Evolutionary conservation across 495 filamentous ascomycete species (phyloP).

Genomic region (Lichina pygmaea): DNA sequence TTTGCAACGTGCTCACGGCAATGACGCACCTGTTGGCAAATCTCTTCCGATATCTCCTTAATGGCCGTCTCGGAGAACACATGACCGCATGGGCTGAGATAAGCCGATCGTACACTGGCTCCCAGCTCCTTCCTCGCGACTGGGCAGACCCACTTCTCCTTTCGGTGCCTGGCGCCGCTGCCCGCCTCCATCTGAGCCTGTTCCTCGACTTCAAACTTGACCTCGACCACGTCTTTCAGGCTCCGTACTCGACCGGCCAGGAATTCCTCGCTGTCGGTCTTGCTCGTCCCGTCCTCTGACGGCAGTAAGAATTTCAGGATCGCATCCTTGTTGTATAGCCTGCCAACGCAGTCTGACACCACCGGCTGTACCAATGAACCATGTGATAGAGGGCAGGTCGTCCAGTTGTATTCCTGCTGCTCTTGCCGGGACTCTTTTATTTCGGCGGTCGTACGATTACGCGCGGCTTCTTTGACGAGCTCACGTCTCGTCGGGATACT

Average conservation of each 20-base stretch:
- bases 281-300: conserved; percentile 18
- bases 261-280: conserved; percentile 30
- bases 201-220: conserved; percentile 39
- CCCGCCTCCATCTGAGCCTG: conserved; percentile 11
- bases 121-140: conserved; percentile 73
- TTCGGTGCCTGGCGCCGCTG: conserved; percentile 16
- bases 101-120: conserved; percentile 51
- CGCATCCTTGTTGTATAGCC: conserved; percentile 86
- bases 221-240: conserved; percentile 67
- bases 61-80: conserved; percentile 71
- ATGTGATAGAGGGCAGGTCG: conserved; percentile 60
- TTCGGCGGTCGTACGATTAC: conserved; percentile 58
- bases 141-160: conserved; percentile 46
- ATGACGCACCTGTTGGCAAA: conserved; percentile 27
- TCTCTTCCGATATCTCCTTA: conserved; percentile 41
- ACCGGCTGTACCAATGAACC: conserved; percentile 40
- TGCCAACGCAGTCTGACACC: conserved; percentile 64
- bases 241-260: conserved; percentile 47
- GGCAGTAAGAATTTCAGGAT: conserved; percentile 59
- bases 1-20: background rate
- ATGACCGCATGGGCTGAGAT: conserved; percentile 87
- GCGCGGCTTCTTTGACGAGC: conserved; percentile 72
- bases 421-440: conserved; percentile 70
- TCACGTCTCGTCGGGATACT: conserved; percentile 87
- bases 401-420: conserved; percentile 63